These are phyloP conservation scores for Backusella macrospora DNA, from an alignment of 192 early-diverging fungal genomes.

Conservation along the genomic window DNA sequence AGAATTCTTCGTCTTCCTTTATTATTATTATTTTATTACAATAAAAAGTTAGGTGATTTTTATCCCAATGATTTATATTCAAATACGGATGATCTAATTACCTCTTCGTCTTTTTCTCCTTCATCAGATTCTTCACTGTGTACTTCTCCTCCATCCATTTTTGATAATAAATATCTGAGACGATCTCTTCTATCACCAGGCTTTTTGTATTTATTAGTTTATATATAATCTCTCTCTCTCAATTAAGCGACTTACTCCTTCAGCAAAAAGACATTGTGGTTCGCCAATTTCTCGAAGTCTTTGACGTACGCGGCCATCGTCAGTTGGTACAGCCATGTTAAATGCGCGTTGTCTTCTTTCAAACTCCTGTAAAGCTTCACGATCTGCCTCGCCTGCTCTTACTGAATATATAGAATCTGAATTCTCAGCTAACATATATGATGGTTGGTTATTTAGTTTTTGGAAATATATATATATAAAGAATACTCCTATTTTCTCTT, in stretches of 20 bases:
- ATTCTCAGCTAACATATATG: slow-evolving; percentile 7
- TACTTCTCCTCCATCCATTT: slow-evolving; percentile 44
- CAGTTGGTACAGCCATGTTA: slow-evolving; percentile 87
- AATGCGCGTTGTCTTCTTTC: slow-evolving; percentile 77
- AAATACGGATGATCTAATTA: slow-evolving; percentile 18
- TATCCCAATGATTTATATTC: too few relatives aligned
- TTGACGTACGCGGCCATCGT: slow-evolving; percentile 77
- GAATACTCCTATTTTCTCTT: neutral
- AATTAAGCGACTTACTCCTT: slow-evolving; percentile 67
- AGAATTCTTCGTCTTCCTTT: slow-evolving; percentile 71
- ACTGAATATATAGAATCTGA: slow-evolving; percentile 49
- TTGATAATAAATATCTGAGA: slow-evolving; percentile 73
- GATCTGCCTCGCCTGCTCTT: slow-evolving; percentile 52
- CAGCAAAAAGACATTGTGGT: slow-evolving; percentile 92
- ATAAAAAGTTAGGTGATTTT: neutral
- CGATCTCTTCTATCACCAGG: slow-evolving; percentile 83
- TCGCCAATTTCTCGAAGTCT: slow-evolving; percentile 77
- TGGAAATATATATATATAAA: too few relatives aligned
- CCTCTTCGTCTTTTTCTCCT: slow-evolving; percentile 56
- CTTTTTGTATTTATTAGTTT: slow-evolving; percentile 26
- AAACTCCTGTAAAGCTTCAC: slow-evolving; percentile 67
- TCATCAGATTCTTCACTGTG: slow-evolving; percentile 52
- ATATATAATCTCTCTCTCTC: neutral
- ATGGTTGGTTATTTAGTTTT: too few relatives aligned
- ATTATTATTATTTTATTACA: slow-evolving; percentile 33